These are phyloP conservation scores for Quercus rubra DNA, from an alignment of 306 rosid genomes.

Conservation along the genomic window DNA sequence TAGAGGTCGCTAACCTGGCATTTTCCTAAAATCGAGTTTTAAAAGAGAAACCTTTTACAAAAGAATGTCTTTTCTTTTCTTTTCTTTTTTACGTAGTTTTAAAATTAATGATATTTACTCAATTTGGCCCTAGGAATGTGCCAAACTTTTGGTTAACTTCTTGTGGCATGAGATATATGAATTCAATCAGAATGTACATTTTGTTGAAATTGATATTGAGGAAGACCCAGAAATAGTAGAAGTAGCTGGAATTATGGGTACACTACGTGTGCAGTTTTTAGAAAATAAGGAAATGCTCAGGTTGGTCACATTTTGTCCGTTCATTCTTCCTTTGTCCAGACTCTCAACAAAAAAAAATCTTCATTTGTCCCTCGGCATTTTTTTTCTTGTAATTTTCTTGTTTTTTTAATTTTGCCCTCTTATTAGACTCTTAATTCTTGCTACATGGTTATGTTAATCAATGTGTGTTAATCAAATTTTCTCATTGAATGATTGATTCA, in stretches of 20 bases:
- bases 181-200: slow-evolving; percentile 81
- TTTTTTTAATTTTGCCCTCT: background rate
- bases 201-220: slow-evolving; percentile 92
- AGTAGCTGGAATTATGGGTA: slow-evolving; percentile 96
- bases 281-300: slow-evolving; percentile 86
- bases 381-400: background rate
- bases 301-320: slow-evolving; percentile 38
- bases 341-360: background rate
- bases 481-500: no score
- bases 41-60: no score
- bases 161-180: slow-evolving; percentile 78
- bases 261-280: slow-evolving; percentile 95
- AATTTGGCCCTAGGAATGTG: background rate
- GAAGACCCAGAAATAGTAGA: slow-evolving; percentile 93
- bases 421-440: no score
- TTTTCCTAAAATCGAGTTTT: no score
- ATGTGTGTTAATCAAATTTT: no score
- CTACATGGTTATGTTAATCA: no score
- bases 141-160: slow-evolving; percentile 5
- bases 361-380: background rate
- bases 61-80: no score
- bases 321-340: no score
- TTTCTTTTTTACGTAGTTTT: no score
- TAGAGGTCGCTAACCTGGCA: no score
- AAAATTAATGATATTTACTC: no score